These are phyloP conservation scores for Aspergillus sclerotiicarbonarius DNA, from an alignment of 495 filamentous ascomycete species.

Conservation along the genomic window DNA sequence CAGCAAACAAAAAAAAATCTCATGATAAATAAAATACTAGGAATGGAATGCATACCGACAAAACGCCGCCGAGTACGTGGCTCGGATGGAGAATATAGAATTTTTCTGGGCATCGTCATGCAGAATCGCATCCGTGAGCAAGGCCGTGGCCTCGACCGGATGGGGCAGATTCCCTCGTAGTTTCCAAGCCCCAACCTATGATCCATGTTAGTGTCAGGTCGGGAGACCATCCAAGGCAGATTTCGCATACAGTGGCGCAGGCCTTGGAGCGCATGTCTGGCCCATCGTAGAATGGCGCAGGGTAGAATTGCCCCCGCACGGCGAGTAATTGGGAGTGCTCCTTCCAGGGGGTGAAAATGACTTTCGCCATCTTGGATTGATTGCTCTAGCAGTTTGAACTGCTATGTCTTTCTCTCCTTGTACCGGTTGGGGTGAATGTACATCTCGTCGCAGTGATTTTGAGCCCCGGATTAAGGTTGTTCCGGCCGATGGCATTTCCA, in stretches of 20 bases:
- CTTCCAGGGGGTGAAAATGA: conserved; percentile 80
- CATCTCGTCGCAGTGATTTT: conserved; percentile 18
- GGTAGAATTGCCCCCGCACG: conserved; percentile 68
- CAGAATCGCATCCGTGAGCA: conserved; percentile 71
- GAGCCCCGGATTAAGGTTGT: conserved; percentile 20
- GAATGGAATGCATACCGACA: conserved; percentile 45
- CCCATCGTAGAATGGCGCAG: conserved; percentile 34
- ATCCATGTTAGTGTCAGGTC: background rate
- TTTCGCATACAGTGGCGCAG: conserved; percentile 43
- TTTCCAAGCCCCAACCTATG: conserved; percentile 56
- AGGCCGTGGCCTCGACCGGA: conserved; percentile 76
- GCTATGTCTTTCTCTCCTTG: background rate
- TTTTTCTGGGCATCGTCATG: conserved; percentile 57
- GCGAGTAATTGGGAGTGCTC: conserved; percentile 59
- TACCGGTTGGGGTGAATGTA: conserved; percentile 1
- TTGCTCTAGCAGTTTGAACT: background rate
- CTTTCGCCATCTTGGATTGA: conserved; percentile 60
- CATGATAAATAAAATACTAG: background rate
- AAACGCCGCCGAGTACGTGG: conserved; percentile 59
- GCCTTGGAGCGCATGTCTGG: conserved; percentile 42
- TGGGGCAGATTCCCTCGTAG: conserved; percentile 74
- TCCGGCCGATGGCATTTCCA: conserved; percentile 13
- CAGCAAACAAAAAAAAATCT: background rate
- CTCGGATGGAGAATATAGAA: conserved; percentile 53
- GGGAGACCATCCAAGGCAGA: background rate